Conservation (phyloP, 2,329 filamentous ascomycete species). For the Lizonia empirigonia region DNA sequence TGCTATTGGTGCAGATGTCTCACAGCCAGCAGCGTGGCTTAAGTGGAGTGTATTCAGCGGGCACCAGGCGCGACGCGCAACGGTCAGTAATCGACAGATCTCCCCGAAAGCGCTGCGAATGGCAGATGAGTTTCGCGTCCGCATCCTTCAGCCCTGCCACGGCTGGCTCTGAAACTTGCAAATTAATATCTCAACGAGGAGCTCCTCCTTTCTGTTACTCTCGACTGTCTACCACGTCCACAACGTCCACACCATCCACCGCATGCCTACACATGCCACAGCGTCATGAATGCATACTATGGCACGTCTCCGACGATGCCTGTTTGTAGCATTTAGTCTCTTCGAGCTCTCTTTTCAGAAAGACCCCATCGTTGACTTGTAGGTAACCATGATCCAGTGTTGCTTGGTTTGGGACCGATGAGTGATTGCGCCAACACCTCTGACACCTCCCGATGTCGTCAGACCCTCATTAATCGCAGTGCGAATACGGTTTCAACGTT, state of each 20-base stretch:
- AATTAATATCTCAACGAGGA: conserved; percentile 16
- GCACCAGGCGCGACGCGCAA: conserved; percentile 31
- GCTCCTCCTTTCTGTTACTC: conserved; percentile 17
- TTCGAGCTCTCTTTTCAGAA: conserved; percentile 39
- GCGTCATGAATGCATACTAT: conserved; percentile 40
- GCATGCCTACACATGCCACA: conserved; percentile 24
- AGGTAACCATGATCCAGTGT: conserved; percentile 3
- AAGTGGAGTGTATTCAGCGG: conserved; percentile 26
- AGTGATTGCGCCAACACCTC: not conserved
- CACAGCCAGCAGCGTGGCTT: conserved; percentile 35
- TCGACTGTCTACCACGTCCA: conserved; percentile 20
- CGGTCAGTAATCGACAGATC: conserved; percentile 31
- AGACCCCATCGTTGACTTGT: conserved; percentile 60
- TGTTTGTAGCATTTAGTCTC: conserved; percentile 37
- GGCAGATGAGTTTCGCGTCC: conserved; percentile 22
- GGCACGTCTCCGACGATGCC: conserved; percentile 35
- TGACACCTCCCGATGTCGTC: not conserved
- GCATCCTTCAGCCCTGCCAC: conserved; percentile 38
- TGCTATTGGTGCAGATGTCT: conserved; percentile 36
- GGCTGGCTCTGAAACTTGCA: conserved; percentile 22
- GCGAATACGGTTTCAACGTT: no score
- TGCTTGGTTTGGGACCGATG: not conserved
- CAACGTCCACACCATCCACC: conserved; percentile 21
- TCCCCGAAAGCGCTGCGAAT: conserved; percentile 30
- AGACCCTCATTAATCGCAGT: no score